A percentile compares a stretch with the other conserved stretches of the same genome.
These are phyloP conservation scores for Dendrobium chrysotoxum DNA, from an alignment of 106 monocot genomes.

Conservation along the genomic window DNA sequence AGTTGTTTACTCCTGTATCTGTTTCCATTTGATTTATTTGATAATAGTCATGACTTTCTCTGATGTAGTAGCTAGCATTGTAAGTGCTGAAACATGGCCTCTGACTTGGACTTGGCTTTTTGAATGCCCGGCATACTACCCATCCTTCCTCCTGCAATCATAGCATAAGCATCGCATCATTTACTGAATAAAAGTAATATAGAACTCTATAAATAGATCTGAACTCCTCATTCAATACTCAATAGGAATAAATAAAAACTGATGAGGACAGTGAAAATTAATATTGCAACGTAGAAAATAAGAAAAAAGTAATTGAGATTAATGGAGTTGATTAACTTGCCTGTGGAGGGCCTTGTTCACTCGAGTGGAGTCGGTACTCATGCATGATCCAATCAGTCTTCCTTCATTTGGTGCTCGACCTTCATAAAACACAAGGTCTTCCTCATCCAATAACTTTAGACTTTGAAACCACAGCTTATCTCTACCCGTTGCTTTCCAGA, in stretches of 20 bases:
- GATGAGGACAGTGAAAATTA: no score
- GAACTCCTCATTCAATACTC: no score
- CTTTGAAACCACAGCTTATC: conserved; percentile 68
- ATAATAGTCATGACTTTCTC: neutral
- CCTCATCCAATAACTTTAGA: conserved; percentile 70
- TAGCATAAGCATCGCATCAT: no score
- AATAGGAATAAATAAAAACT: no score
- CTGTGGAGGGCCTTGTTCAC: conserved; percentile 53
- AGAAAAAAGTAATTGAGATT: no score
- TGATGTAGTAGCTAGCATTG: conserved; percentile 5
- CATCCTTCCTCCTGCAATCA: conserved; percentile 56
- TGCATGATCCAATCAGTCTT: conserved; percentile 98
- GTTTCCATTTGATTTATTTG: neutral
- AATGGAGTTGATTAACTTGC: conserved; percentile 8
- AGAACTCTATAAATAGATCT: no score
- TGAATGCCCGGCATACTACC: conserved; percentile 54
- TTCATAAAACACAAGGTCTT: conserved; percentile 94
- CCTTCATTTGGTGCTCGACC: conserved; percentile 81
- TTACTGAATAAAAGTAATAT: no score
- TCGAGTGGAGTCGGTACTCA: conserved; percentile 75
- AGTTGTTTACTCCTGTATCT: neutral
- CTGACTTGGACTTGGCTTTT: conserved; percentile 35
- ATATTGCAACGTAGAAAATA: no score
- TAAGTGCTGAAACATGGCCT: conserved; percentile 19
- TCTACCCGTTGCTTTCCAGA: conserved; percentile 84